These are phyloP conservation scores for Aureobasidium lini DNA, from an alignment of 2,329 filamentous ascomycete genomes.

Conservation along the genomic window DNA sequence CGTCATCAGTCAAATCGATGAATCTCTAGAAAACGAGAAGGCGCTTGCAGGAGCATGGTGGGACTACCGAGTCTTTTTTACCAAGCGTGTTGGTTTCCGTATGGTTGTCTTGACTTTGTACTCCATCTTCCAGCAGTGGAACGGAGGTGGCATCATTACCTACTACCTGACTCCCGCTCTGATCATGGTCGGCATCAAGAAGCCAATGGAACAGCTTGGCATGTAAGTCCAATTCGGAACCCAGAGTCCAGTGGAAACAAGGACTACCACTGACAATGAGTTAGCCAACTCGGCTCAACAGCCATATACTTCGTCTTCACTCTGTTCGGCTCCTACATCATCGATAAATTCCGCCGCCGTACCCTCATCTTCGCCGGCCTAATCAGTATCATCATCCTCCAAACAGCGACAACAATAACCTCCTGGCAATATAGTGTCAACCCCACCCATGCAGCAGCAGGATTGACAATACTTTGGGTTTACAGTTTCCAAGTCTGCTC, in stretches of 20 bases:
- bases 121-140: constrained; percentile 42
- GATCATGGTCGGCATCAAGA: constrained; percentile 36
- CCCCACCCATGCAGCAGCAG: constrained; percentile 29
- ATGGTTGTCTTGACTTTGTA: constrained; percentile 40
- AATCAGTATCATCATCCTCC: constrained; percentile 37
- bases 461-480: constrained; percentile 40
- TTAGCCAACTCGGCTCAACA: constrained; percentile 34
- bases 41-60: constrained; percentile 29
- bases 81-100: constrained; percentile 36
- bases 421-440: constrained; percentile 38
- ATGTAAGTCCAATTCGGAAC: constrained; percentile 19
- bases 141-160: constrained; percentile 40
- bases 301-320: constrained; percentile 43
- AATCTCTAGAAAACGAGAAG: constrained; percentile 33
- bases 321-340: constrained; percentile 34
- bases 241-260: background rate
- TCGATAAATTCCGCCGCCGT: constrained; percentile 36
- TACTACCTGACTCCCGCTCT: constrained; percentile 35
- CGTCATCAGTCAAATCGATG: constrained; percentile 38
- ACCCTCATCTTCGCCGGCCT: constrained; percentile 40
- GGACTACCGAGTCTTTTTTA: constrained; percentile 43
- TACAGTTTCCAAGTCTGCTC: constrained; percentile 44
- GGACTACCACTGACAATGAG: background rate
- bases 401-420: constrained; percentile 41
- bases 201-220: constrained; percentile 33